phyloP scores from a whole-genome alignment of 2,329 filamentous ascomycete species.

The Aspergillus hiratsukae region DNA sequence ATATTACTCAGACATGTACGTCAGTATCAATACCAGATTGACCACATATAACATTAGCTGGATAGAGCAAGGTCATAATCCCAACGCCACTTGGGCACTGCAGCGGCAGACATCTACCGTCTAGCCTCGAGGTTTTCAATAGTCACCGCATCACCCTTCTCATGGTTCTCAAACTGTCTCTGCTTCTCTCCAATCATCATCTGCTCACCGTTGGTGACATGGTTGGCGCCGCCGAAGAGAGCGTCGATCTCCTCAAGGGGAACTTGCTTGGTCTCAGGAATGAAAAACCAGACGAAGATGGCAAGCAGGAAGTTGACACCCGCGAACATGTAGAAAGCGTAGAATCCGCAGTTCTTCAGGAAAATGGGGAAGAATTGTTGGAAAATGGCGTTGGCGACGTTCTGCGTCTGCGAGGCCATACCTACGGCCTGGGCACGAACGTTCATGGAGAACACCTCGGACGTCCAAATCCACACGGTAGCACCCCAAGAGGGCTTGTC shows the following conservation, averaged over 20 bases:
- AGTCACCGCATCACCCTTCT: conserved; percentile 8
- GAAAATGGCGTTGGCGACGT: conserved; percentile 63
- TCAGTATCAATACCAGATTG: not conserved
- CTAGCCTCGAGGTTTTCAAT: conserved; percentile 1
- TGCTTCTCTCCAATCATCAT: conserved; percentile 25
- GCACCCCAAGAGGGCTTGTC: conserved; percentile 67
- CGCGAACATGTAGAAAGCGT: conserved; percentile 54
- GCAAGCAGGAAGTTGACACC: conserved; percentile 50
- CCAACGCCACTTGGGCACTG: not conserved
- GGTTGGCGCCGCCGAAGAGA: conserved; percentile 36
- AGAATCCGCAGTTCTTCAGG: conserved; percentile 55
- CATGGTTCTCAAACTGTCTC: conserved; percentile 5
- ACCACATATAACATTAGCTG: not conserved
- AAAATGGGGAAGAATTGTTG: conserved; percentile 69
- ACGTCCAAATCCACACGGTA: conserved; percentile 67
- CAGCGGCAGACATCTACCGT: not conserved
- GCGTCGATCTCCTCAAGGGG: conserved; percentile 36
- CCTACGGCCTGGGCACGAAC: conserved; percentile 67
- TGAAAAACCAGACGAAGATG: conserved; percentile 48
- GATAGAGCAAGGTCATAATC: not conserved
- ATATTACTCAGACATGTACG: not conserved
- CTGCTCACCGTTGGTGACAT: conserved; percentile 30
- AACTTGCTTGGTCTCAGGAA: conserved; percentile 50
- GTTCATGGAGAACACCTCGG: conserved; percentile 67
- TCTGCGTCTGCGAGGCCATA: conserved; percentile 59